These are phyloP conservation scores for Botryotinia calthae DNA, from an alignment of 2,329 filamentous ascomycete genomes.

Conservation along the genomic window DNA sequence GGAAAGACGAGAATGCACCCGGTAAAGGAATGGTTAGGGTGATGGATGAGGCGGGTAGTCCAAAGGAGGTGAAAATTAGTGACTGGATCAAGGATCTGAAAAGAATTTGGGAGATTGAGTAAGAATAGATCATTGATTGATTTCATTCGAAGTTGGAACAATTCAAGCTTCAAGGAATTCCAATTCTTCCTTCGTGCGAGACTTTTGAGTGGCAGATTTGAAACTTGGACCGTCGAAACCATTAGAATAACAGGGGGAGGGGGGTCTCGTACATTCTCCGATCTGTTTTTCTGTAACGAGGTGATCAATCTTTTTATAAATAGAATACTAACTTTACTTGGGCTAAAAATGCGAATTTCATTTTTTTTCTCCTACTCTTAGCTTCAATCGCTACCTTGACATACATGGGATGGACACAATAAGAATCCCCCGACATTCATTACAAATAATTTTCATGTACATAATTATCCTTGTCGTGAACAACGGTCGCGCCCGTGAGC, in stretches of 20 bases:
- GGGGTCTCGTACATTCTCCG: not conserved
- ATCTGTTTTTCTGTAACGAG: not conserved
- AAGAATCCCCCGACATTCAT: not conserved
- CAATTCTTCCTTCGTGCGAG: not conserved
- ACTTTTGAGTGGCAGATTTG: not conserved
- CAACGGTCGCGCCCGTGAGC: too few species aligned
- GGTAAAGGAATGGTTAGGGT: not conserved
- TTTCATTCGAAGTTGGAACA: not conserved
- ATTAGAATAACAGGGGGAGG: not conserved
- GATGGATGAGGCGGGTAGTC: not conserved
- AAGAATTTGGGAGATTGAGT: not conserved
- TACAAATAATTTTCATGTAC: not conserved
- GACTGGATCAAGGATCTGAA: not conserved
- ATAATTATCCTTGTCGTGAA: not conserved
- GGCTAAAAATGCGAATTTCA: not conserved
- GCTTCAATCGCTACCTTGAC: not conserved
- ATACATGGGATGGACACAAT: not conserved
- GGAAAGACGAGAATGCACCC: not conserved
- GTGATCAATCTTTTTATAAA: not conserved
- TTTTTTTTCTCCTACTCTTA: not conserved
- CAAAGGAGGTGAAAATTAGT: not conserved
- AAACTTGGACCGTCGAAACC: not conserved
- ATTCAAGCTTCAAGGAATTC: not conserved
- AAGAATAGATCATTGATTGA: fast-evolving
- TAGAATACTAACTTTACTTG: not conserved